Evolutionary conservation across 1,284 basidiomycete genomes (phyloP).

Genomic region (Heterobasidion irregulare): DNA sequence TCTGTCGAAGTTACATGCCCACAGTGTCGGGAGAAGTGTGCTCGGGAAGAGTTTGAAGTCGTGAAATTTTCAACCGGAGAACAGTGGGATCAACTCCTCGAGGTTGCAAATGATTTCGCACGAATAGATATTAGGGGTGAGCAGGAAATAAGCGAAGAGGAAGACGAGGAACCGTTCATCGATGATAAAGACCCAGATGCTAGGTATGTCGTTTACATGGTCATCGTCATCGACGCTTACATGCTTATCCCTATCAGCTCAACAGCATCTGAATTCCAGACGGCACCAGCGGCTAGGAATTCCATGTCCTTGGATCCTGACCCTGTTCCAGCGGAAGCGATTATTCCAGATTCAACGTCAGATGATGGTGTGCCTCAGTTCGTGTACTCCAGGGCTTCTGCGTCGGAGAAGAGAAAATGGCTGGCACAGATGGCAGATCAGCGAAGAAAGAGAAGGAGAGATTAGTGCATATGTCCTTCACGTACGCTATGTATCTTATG

Average conservation of each 20-base stretch:
- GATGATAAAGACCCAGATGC: conserved; percentile 19
- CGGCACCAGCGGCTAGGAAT: background rate
- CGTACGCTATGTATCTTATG: no score
- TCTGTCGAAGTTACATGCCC: conserved; percentile 27
- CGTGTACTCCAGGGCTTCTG: no score
- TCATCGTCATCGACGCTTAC: background rate
- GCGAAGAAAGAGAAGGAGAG: no score
- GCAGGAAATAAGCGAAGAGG: conserved; percentile 32
- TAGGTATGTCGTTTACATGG: conserved; percentile 5
- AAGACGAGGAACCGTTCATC: conserved; percentile 30
- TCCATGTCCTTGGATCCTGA: background rate
- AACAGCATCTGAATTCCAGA: background rate
- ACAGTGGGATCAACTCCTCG: conserved; percentile 40
- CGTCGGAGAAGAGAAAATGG: no score
- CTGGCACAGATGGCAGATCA: no score
- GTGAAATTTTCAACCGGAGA: conserved; percentile 34
- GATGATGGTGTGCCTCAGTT: no score
- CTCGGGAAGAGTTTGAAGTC: conserved; percentile 27
- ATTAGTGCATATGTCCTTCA: no score
- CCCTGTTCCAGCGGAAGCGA: background rate
- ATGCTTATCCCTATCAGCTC: background rate
- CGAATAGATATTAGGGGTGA: conserved; percentile 27
- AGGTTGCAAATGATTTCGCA: conserved; percentile 32
- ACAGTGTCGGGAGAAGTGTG: conserved; percentile 25
- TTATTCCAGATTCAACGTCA: background rate